Percentiles rank a stretch among this genome's conserved stretches.
phyloP scores from a whole-genome alignment of 805 yeast genomes.

The Peterozyma toletana region DNA sequence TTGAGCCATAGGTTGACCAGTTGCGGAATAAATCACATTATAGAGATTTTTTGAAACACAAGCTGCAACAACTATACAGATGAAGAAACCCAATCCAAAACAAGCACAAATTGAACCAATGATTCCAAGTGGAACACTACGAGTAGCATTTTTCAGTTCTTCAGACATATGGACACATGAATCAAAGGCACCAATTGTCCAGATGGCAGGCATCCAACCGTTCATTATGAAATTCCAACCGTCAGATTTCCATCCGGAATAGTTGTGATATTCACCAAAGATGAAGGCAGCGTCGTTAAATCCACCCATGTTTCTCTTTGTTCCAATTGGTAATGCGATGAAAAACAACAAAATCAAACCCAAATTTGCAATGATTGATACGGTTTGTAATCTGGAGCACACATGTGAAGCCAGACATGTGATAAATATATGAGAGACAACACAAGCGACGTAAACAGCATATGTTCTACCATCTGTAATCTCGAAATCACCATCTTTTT shows the following conservation, averaged over 20 bases:
- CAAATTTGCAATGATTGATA: slow-evolving; percentile 49
- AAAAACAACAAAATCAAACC: slow-evolving; percentile 44
- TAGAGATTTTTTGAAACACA: slow-evolving; percentile 40
- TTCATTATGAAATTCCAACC: slow-evolving; percentile 52
- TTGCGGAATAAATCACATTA: slow-evolving; percentile 31
- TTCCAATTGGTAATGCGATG: slow-evolving; percentile 62
- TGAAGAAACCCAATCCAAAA: slow-evolving; percentile 50
- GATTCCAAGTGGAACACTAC: slow-evolving; percentile 61
- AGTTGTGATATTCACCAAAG: slow-evolving; percentile 45
- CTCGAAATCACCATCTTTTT: slow-evolving; percentile 45
- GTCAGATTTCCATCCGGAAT: slow-evolving; percentile 41
- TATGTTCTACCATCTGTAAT: slow-evolving; percentile 48
- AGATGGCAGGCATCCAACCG: slow-evolving; percentile 58
- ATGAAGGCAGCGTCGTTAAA: slow-evolving; percentile 47
- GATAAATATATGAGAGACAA: slow-evolving; percentile 40
- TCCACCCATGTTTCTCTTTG: slow-evolving; percentile 23
- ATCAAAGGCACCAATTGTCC: slow-evolving; percentile 74
- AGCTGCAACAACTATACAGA: slow-evolving; percentile 46
- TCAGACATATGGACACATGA: slow-evolving; percentile 69
- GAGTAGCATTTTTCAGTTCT: slow-evolving; percentile 57
- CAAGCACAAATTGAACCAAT: slow-evolving; percentile 51
- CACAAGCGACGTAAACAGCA: slow-evolving; percentile 61
- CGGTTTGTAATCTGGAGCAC: slow-evolving; percentile 52
- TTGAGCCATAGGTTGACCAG: slow-evolving; percentile 64
- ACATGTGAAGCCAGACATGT: slow-evolving; percentile 51